Evolutionary conservation across 2,329 filamentous ascomycete genomes (phyloP), one percentile per base, ranked within the genome.

Genomic region (Talaromyces sp.): DNA sequence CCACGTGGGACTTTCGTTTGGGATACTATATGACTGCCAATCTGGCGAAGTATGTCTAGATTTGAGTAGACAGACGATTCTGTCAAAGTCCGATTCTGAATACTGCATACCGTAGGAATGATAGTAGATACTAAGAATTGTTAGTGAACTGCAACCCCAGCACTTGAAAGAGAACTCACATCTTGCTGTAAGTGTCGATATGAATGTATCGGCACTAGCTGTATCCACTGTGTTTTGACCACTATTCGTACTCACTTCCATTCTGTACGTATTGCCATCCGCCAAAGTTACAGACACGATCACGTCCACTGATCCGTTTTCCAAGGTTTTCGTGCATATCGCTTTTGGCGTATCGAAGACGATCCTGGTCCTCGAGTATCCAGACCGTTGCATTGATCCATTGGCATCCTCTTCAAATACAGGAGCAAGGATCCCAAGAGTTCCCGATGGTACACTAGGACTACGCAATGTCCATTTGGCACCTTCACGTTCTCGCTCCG

Each of bases 401-500:
- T 72, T 89, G 62, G 72, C 49, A 29, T 75, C 73, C 15, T 78
- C 74, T 69, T 81, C 81, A 60, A 75, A 80, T 22, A 80, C 77
- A 65, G 80, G 79, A 40, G 78, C 76, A 40, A 88, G 79, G 31
- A 86, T 76, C 56, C 80, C 83, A 29, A 87, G 75, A 62, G 81
- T 89, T 43, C 82, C 83, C n/a, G 78, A 72, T 6, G 85, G 83
- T 74, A 88, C 85, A 66, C 84, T 86, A 15, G 87, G 85, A 22
- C 88, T 90, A 43, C 92, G 87, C 36, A 96, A 85, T 36, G 91
- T 91, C 93, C 92, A 97, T 70, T 86, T 88, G 17, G 88, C 84
- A 66, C 89, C 86, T 75, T 97, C 92, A 66, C 93, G 87, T 79
- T 97, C 92, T n/a, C 82, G 76, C 74, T 97, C 93, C 0, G 91